Percentiles rank a stretch among this genome's conserved stretches.
Evolutionary conservation across 176 grass and related monocot species (phyloP).

Genomic region (Eremochloa ophiuroides): DNA sequence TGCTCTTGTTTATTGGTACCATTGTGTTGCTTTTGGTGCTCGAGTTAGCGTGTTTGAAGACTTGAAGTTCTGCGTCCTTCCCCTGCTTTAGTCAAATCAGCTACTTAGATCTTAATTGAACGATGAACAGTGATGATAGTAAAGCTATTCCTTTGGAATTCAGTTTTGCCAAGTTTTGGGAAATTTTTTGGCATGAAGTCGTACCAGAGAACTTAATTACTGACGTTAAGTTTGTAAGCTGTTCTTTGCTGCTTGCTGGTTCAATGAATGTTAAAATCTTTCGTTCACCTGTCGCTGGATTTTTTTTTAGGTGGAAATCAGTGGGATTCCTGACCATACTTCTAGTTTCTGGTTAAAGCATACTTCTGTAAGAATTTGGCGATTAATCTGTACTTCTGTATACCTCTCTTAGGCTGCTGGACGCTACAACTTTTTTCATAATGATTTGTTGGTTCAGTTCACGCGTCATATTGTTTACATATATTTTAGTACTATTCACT

Average conservation of each 20-base stretch:
- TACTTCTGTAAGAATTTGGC: background rate
- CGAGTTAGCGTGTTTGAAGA: too few species aligned
- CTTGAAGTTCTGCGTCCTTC: background rate
- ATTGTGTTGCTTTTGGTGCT: background rate
- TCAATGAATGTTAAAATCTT: background rate
- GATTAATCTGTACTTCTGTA: background rate
- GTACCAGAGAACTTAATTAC: background rate
- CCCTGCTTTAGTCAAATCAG: background rate
- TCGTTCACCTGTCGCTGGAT: background rate
- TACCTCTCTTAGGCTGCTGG: background rate
- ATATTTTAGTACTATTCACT: background rate
- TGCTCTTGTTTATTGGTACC: background rate
- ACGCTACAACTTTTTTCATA: background rate
- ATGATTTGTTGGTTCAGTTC: background rate
- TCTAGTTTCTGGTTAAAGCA: background rate
- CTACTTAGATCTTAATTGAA: background rate
- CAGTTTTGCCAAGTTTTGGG: background rate
- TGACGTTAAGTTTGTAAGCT: background rate
- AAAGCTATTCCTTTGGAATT: background rate
- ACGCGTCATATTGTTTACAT: background rate
- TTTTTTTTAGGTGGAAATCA: background rate
- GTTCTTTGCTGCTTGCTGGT: background rate
- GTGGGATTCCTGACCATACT: background rate
- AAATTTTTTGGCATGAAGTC: background rate
- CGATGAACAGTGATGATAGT: background rate